Evolutionary conservation across 2,329 filamentous ascomycete genomes (phyloP).

Genomic region (Aspergillus sp.): DNA sequence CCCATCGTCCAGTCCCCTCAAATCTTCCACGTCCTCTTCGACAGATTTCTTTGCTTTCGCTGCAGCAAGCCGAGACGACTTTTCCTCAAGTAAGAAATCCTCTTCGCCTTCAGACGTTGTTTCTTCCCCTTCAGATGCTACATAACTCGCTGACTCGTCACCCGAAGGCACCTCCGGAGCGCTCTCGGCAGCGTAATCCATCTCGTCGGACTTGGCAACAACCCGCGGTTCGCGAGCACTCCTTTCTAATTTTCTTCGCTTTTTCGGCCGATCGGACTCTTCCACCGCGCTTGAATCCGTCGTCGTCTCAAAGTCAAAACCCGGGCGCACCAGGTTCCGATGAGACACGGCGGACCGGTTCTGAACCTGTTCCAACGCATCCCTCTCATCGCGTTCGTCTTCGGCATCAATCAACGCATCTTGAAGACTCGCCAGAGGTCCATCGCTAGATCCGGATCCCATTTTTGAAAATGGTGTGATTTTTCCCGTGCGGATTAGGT

Average conservation of each 20-base stretch:
- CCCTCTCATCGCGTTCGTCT: constrained; percentile 58
- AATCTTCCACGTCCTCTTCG: constrained; percentile 51
- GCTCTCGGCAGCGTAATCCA: constrained; percentile 7
- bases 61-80: constrained; percentile 17
- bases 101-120: constrained; percentile 37
- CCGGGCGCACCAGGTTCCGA: constrained; percentile 70
- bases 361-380: constrained; percentile 46
- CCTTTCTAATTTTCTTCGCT: constrained; percentile 35
- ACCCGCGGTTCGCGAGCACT: background rate
- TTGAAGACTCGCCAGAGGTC: constrained; percentile 67
- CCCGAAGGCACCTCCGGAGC: constrained; percentile 18
- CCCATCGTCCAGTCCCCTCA: constrained; percentile 77
- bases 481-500: constrained; percentile 90
- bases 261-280: constrained; percentile 25
- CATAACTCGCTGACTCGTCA: constrained; percentile 34
- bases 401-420: constrained; percentile 81
- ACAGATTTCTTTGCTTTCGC: constrained; percentile 26
- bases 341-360: constrained; percentile 59
- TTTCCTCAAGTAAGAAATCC: constrained; percentile 30
- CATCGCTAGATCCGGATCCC: constrained; percentile 57
- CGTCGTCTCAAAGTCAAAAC: constrained; percentile 58
- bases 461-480: constrained; percentile 93
- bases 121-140: constrained; percentile 29
- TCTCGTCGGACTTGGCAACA: constrained; percentile 3
- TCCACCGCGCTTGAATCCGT: constrained; percentile 25